Percentiles rank a stretch among this genome's conserved stretches.
phyloP scores from a whole-genome alignment of 306 rosid species.

The Cyclanthera cordifolia region DNA sequence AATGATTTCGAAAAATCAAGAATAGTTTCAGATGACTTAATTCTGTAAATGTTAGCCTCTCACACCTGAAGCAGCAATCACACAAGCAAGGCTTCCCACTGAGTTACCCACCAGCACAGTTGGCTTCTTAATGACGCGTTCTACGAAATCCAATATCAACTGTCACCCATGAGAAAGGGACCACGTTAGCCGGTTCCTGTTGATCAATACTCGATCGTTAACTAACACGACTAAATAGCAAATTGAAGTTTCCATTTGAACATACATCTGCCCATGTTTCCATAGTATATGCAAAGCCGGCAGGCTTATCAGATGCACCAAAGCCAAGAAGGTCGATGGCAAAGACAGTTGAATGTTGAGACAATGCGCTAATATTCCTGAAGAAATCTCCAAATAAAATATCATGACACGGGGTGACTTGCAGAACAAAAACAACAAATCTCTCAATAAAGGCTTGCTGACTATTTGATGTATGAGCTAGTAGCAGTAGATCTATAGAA shows the following conservation, averaged over 20 bases:
- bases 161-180: slow-evolving; percentile 24
- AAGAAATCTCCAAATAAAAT: slow-evolving; percentile 3
- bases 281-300: slow-evolving; percentile 66
- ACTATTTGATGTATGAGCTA: neutral
- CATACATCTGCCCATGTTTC: slow-evolving; percentile 83
- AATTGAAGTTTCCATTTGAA: slow-evolving; percentile 13
- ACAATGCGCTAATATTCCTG: slow-evolving; percentile 63
- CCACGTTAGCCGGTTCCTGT: neutral
- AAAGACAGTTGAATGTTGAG: slow-evolving; percentile 55
- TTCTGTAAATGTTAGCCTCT: neutral
- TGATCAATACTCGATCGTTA: neutral
- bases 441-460: neutral
- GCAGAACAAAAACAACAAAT: neutral
- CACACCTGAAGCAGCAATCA: slow-evolving; percentile 81
- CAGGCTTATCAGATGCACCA: slow-evolving; percentile 87
- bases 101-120: slow-evolving; percentile 85
- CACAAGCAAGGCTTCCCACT: slow-evolving; percentile 92
- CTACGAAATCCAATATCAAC: slow-evolving; percentile 79
- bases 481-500: neutral
- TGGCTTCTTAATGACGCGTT: slow-evolving; percentile 58
- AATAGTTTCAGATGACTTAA: neutral
- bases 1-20: neutral
- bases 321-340: slow-evolving; percentile 93
- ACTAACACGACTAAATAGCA: neutral
- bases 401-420: neutral